Base-by-base conservation (phyloP, 1,139 yeast species). In the Yamadazyma jaroonii region DNA sequence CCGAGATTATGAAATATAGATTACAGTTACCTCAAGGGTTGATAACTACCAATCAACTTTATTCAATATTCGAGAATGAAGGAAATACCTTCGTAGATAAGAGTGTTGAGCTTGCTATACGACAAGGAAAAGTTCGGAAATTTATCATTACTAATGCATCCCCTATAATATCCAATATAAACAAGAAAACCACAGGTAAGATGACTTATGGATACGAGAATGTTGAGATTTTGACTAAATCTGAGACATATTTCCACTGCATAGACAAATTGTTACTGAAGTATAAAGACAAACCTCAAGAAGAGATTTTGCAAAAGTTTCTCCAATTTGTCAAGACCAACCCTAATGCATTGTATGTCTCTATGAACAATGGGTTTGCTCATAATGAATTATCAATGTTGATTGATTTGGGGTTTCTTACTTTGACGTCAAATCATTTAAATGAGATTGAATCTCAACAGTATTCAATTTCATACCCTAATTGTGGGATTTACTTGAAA, bases 401-500 rank as follows among this genome's bases (percentile, higher is more conserved):
- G 29, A 66, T 81, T 0, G 54, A 57, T n/a, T 48, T 62, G 5
- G 89, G 89, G 1, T 74, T 71, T 42, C 56, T 82, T 5, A 77
- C 85, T 0, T 54, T 82, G 26, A 65, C 75, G 0, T 69, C 75
- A 3, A 71, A 71, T 45, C 74, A 70, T 33, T 61, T 72, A 30
- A 72, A 77, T 31, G 77, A 74, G 37, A 69, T 72, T 28, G 75
- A 62, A 52, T 12, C 54, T 43, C 37, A 74, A 64, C 43, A 70
- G 57, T 45, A 77, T 53, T 64, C 73, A 15, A 54, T 84, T 2
- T 66, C 85, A 2, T 65, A 77, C 20, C 94, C 94, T 0, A 74
- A 72, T 43, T 70, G 83, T 50, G 94, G 84, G 2, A 67, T 76
- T 0, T 76, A 62, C 43, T 62, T 77, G 36, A 74, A 72, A 46